These are phyloP conservation scores for Blastobotrys apis DNA, from an alignment of 1,139 yeast genomes.

Conservation along the genomic window DNA sequence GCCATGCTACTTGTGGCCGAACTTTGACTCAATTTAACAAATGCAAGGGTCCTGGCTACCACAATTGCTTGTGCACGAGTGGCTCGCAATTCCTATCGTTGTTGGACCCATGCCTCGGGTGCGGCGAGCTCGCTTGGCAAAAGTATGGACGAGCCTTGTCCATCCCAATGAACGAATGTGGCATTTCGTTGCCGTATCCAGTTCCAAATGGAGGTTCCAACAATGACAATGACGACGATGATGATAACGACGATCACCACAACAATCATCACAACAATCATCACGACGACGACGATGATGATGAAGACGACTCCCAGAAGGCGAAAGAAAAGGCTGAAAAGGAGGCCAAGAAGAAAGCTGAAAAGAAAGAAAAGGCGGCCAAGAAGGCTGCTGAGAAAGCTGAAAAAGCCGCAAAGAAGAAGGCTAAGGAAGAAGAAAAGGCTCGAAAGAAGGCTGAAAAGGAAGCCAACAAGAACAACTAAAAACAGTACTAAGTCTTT, in stretches of 20 bases:
- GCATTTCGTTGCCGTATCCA: no score
- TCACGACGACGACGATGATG: no score
- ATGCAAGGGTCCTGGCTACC: conserved; percentile 7
- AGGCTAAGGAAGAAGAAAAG: no score
- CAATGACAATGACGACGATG: neutral
- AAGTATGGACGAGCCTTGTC: conserved; percentile 6
- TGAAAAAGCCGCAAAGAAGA: no score
- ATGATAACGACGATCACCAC: neutral
- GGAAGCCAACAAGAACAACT: no score
- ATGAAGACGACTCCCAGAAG: neutral
- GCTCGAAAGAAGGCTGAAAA: no score
- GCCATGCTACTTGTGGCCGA: conserved; percentile 11
- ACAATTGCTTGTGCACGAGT: conserved; percentile 4
- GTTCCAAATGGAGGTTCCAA: no score
- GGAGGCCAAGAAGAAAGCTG: no score
- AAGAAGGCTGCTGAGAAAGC: no score
- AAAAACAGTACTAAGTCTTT: no score
- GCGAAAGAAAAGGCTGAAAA: neutral
- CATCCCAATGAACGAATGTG: conserved; percentile 9
- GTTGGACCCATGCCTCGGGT: conserved; percentile 3
- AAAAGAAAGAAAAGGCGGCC: no score
- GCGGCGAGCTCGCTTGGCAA: conserved; percentile 5
- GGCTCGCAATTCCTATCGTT: conserved; percentile 1
- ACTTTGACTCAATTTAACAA: conserved; percentile 12
- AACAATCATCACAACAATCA: no score